phyloP scores from a whole-genome alignment of 2,329 filamentous ascomycete species.

The Magnaporthales sp. region DNA sequence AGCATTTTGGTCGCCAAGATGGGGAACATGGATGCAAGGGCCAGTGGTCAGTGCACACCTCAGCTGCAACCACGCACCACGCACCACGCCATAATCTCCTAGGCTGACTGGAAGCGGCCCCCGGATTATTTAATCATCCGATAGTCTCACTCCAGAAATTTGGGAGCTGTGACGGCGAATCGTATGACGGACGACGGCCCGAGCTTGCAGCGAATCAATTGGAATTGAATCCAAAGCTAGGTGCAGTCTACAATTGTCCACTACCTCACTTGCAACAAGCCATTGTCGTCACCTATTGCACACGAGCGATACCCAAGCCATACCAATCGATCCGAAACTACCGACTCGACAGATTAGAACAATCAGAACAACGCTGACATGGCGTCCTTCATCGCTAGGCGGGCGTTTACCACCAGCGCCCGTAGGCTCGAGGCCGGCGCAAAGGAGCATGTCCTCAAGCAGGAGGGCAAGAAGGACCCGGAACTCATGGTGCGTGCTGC shows the following conservation, averaged over 20 bases:
- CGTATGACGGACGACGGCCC: background rate
- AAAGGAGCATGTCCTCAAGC: slow-evolving; percentile 40
- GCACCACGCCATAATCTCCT: background rate
- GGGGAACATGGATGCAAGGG: background rate
- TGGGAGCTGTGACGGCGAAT: background rate
- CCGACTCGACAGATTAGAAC: background rate
- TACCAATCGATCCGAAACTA: background rate
- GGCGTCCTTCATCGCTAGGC: slow-evolving; percentile 48
- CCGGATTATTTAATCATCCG: background rate
- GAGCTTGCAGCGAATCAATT: background rate
- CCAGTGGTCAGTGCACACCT: background rate
- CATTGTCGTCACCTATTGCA: background rate
- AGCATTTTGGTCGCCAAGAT: background rate
- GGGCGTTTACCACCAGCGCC: slow-evolving; percentile 44
- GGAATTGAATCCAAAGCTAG: background rate
- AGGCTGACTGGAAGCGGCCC: background rate
- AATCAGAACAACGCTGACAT: slow-evolving; percentile 22
- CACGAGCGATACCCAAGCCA: slow-evolving; percentile 2
- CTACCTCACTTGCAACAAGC: background rate
- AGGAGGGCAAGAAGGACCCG: slow-evolving; percentile 48
- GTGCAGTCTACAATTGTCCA: background rate
- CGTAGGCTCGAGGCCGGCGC: slow-evolving; percentile 38
- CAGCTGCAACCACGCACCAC: no score
- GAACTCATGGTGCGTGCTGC: slow-evolving; percentile 33
- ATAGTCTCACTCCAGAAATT: background rate